Evolutionary conservation across 768 basidiomycete genomes (phyloP), one percentile per base, ranked within the genome.

Genomic region (Rhizopogon vesiculosus): DNA sequence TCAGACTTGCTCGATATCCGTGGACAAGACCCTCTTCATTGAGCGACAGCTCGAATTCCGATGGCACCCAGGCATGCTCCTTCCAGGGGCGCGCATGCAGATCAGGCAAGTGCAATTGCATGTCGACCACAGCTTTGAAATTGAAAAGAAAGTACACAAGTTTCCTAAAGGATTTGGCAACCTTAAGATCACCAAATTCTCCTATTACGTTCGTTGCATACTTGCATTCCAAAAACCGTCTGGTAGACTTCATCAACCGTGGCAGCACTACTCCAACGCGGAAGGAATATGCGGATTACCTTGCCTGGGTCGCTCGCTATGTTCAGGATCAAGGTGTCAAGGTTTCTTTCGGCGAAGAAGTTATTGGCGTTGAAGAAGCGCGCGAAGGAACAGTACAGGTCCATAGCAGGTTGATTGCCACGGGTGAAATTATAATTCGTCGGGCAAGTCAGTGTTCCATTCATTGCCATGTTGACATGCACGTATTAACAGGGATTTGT

Each of bases 41-140:
- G 81, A 82, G 65, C 77, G 71, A 61, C 73, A 81, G 39, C 59
- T 67, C 1, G 61, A 68, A 53, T 82, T 82, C 62, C 70, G 69
- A 53, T 82, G 81, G 81, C 81, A 83, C 62, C 79, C 79, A 22
- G 79, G 77, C 12, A 81, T 82, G 79, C 72, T 81, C 45, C 66
- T 82, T 7, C 78, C 78, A 39, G 78, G 75, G 28, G 74, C 76
- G 29, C 71, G 70, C 35, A 82, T 81, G 81, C 81, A 82, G 62
- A 81, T 82, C 42, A 80, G 76, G 78, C 74, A 54, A 35, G 60
- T 56, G 9, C 28, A 31, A 28, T 44, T 53, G 16, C 19, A 25
- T 18, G 22, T 44, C 40, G 22, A 28, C 18, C n/a, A 18, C 5
- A 45, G 13, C 28, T 52, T 42, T 48, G 31, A 16, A 54, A 45